These are phyloP conservation scores for Chlorella sp. DNA, from an alignment of 139 green algal species.

Conservation along the genomic window DNA sequence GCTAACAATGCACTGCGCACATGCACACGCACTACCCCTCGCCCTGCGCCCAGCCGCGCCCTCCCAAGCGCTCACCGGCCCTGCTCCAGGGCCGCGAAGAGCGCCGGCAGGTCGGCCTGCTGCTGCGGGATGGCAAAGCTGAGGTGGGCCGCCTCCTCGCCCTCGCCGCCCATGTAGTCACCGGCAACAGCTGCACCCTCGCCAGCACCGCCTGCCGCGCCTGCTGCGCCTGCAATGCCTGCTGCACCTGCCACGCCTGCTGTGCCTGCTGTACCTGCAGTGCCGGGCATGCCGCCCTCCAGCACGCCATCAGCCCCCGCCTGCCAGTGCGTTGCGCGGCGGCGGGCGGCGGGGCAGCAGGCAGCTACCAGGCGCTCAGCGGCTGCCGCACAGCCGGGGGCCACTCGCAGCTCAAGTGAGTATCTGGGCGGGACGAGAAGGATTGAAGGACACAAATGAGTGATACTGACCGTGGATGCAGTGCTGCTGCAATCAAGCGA, in stretches of 20 bases:
- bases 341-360: neutral
- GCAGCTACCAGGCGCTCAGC: slow-evolving; percentile 18
- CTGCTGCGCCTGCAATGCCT: neutral
- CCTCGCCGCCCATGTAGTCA: neutral
- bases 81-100: slow-evolving; percentile 39
- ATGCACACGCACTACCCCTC: slow-evolving; percentile 31
- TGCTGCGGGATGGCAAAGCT: slow-evolving; percentile 37
- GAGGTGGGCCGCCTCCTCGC: slow-evolving; percentile 1
- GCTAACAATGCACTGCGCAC: neutral
- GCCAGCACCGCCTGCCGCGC: no score
- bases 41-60: neutral
- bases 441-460: neutral
- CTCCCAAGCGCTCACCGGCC: neutral
- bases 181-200: neutral
- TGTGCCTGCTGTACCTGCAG: neutral
- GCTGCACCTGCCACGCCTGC: neutral
- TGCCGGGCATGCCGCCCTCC: no score
- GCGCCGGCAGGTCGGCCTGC: slow-evolving; percentile 33
- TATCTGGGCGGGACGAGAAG: slow-evolving; percentile 30
- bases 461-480: neutral
- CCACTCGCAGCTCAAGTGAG: slow-evolving; percentile 39
- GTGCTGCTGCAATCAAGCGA: neutral
- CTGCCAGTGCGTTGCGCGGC: slow-evolving; percentile 1
- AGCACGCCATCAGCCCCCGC: neutral
- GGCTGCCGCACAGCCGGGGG: slow-evolving; percentile 7